phyloP scores from a whole-genome alignment of 2,329 filamentous ascomycete genomes.

The Fulvia fulva region DNA sequence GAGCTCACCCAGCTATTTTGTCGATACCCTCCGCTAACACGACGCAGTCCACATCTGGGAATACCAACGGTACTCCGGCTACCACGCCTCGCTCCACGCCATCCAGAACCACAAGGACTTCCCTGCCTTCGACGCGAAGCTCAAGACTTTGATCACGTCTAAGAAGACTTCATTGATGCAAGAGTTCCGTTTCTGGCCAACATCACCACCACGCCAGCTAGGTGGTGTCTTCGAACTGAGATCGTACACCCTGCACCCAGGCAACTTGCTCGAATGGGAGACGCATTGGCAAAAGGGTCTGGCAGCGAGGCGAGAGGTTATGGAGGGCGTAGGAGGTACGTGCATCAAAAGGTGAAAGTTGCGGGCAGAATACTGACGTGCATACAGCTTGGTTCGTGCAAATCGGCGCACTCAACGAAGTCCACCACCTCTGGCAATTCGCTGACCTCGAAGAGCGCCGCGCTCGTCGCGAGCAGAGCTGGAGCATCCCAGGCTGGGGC shows the following conservation, averaged over 20 bases:
- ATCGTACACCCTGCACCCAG: slow-evolving; percentile 92
- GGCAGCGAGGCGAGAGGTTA: slow-evolving; percentile 86
- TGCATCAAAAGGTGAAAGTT: neutral
- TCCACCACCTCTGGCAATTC: slow-evolving; percentile 98
- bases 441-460: slow-evolving; percentile 93
- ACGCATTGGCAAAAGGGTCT: slow-evolving; percentile 94
- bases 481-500: slow-evolving; percentile 85
- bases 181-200: slow-evolving; percentile 99
- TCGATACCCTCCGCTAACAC: slow-evolving; percentile 1
- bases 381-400: slow-evolving; percentile 94
- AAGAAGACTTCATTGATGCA: slow-evolving; percentile 96
- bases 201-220: slow-evolving; percentile 79
- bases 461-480: slow-evolving; percentile 85
- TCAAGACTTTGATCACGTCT: slow-evolving; percentile 76
- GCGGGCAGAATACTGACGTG: slow-evolving; percentile 4
- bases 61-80: slow-evolving; percentile 94
- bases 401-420: slow-evolving; percentile 94
- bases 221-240: slow-evolving; percentile 94
- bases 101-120: slow-evolving; percentile 83
- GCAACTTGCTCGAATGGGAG: slow-evolving; percentile 97
- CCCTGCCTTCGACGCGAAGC: slow-evolving; percentile 74
- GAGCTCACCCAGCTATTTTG: slow-evolving; percentile 31
- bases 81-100: slow-evolving; percentile 83
- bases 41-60: slow-evolving; percentile 96
- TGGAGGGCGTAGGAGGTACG: slow-evolving; percentile 65